A percentile compares a stretch with the other conserved stretches of the same genome.
Conservation (phyloP, 1,139 yeast genomes). For the Arxiozyma bovina region DNA sequence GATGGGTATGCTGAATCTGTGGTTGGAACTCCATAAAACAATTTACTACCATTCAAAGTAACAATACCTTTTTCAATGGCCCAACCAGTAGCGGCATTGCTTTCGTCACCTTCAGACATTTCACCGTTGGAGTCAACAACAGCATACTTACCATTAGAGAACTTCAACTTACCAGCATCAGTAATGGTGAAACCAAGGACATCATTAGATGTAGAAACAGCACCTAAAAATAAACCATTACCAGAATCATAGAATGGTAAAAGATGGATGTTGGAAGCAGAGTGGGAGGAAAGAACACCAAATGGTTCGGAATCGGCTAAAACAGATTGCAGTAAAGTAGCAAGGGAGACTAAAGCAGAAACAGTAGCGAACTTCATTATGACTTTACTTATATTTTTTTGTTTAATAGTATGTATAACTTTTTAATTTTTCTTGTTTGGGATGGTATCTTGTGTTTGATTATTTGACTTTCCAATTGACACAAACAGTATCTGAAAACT, state of each 20-base stretch:
- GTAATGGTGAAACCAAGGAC: conserved; percentile 1
- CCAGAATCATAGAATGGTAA: conserved; percentile 12
- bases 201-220: neutral
- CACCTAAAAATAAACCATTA: conserved; percentile 3
- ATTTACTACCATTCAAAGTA: conserved; percentile 16
- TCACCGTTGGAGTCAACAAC: conserved; percentile 16
- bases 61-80: conserved; percentile 20
- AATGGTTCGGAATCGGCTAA: conserved; percentile 29
- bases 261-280: conserved; percentile 27
- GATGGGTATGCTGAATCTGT: neutral
- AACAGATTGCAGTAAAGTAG: conserved; percentile 18
- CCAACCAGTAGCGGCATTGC: conserved; percentile 23
- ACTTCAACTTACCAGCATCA: conserved; percentile 14
- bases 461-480: neutral
- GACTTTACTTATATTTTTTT: neutral
- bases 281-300: conserved; percentile 23
- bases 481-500: too few relatives aligned
- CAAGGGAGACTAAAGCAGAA: conserved; percentile 6
- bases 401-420: too few relatives aligned
- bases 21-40: conserved; percentile 16
- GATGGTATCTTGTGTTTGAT: too few relatives aligned
- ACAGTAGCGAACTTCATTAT: neutral
- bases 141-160: conserved; percentile 21
- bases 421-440: neutral
- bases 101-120: conserved; percentile 9